Base-by-base conservation (phyloP, 352 stramenopile species). In the Globisporangium carolinianum region DNA sequence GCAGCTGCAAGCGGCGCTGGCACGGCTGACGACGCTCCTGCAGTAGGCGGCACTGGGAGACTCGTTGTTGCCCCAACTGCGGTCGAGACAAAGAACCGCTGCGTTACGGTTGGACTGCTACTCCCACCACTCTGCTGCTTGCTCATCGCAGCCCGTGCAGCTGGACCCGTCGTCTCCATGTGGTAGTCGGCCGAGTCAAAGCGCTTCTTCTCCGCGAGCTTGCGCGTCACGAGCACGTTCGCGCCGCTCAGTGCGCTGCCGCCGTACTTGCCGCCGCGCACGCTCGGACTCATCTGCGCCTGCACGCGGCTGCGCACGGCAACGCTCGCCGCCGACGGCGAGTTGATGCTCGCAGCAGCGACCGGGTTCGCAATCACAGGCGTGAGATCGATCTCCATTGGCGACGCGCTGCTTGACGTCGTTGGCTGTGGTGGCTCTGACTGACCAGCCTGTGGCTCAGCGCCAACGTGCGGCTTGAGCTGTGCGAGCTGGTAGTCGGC, bases 401-500 rank as follows among this genome's bases (percentile, higher is more conserved):
- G 67, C 14, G 47, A 57, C 15, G 58, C 48, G 8, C 51, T 51
- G 9, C 42, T 58, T 43, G 24, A 3, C 24, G 24, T 32, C 2
- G 24, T 32, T 32, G 24, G 24, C 24, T 32, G 24, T 32, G 24
- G 24, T 32, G 24, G 24, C 24, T 32, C 24, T 32, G 24, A 32
- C 24, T 32, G 24, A 32, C 24, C 24, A 32, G 24, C 24, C 24
- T 32, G 24, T 32, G 24, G 24, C 24, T 32, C 24, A 32, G 24
- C 24, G 24, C 24, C 55, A 18, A 52, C 9, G 4, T 18, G 18
- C n/a, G 61, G 47, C 10, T 65, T 55, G 0, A 67, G 55, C 41
- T 66, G 68, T 6, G 76, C 66, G 39, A 90, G 71, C 57, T 90
- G 80, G 60, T 87, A 91, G 57, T 93, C 83, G 7, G 78, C 81